A percentile compares a stretch with the other conserved stretches of the same genome.
Conservation (phyloP, 108 stramenopile genomes). For the Parietichytrium sp. region DNA sequence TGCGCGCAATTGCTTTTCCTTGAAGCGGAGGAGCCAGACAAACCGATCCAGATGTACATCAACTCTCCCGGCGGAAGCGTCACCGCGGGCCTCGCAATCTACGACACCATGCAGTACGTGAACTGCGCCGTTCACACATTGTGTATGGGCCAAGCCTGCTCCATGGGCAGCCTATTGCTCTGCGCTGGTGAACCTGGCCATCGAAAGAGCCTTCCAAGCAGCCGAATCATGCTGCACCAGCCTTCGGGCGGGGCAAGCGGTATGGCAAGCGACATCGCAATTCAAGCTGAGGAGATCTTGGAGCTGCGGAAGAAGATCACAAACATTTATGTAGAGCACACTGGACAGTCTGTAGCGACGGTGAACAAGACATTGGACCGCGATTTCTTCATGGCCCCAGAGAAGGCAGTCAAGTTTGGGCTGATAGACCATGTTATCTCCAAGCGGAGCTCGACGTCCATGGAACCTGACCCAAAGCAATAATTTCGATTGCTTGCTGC, state of each 20-base stretch:
- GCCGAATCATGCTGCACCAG: conserved; percentile 89
- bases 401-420: conserved; percentile 82
- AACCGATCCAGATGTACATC: conserved; percentile 87
- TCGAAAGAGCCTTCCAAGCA: conserved; percentile 44
- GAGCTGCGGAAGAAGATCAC: conserved; percentile 64
- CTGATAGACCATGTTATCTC: conserved; percentile 81
- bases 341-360: conserved; percentile 68
- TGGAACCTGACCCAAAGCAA: no score
- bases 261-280: conserved; percentile 90
- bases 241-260: conserved; percentile 90
- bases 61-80: conserved; percentile 87
- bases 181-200: conserved; percentile 71
- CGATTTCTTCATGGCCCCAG: conserved; percentile 83
- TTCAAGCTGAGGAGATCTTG: conserved; percentile 80
- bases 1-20: conserved; percentile 90
- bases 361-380: conserved; percentile 92
- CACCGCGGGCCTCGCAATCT: conserved; percentile 75
- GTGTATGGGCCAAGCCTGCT: conserved; percentile 94
- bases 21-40: conserved; percentile 81
- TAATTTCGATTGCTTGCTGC: no score
- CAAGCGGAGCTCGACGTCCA: no score
- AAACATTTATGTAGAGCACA: conserved; percentile 78
- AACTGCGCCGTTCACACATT: conserved; percentile 83
- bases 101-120: conserved; percentile 97
- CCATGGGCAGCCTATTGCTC: conserved; percentile 85